Evolutionary conservation across 257 asterid species (phyloP), one percentile per base, ranked within the genome.

Genomic region (Osmanthus fragrans): DNA sequence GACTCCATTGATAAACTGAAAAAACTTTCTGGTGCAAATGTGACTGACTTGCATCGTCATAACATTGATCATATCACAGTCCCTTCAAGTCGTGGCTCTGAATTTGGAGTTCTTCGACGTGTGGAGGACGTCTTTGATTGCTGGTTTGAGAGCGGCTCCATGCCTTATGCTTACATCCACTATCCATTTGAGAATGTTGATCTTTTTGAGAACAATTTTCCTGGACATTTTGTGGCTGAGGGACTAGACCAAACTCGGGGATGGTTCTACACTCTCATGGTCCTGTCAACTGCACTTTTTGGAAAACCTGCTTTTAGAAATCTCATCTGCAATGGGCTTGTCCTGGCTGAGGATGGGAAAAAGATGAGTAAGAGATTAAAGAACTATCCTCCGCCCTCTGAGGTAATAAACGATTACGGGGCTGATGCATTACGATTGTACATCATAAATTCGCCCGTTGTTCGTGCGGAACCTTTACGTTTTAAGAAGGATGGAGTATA

Each of bases 71-170:
- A 47, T 79, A 93, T 96, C 51, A 92, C 97, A 36, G 91, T 96
- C 80, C 98, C 97, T 51, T 92, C 98, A 47, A 80, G 86, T 18
- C 96, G 93, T 39, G 99, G 99, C 36, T 80, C 92, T 36, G 87
- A 92, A 37, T 92, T 86, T 71, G 99, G 98, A 40, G 90, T 88
- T 67, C 98, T 96, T 84, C 89, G 81, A 69, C 92, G 99, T 8
- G 98, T 96, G 77, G 97, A 96, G 83, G 99, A 96, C 82, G 99
- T 96, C 34, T 96, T 96, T 49, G 99, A 96, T 80, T 96, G 99
- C 86, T 96, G 99, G 99, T 96, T 96, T 79, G 99, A 96, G 89
- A 96, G 99, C 84, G 99, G 98, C 42, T 96, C 99, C 72, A 96
- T 96, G 99, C 99, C 99, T 69, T 96, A 93, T 82, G 99, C 99